Conservation (phyloP, 208 protist species). For the Acanthamoeba lenticulata region DNA sequence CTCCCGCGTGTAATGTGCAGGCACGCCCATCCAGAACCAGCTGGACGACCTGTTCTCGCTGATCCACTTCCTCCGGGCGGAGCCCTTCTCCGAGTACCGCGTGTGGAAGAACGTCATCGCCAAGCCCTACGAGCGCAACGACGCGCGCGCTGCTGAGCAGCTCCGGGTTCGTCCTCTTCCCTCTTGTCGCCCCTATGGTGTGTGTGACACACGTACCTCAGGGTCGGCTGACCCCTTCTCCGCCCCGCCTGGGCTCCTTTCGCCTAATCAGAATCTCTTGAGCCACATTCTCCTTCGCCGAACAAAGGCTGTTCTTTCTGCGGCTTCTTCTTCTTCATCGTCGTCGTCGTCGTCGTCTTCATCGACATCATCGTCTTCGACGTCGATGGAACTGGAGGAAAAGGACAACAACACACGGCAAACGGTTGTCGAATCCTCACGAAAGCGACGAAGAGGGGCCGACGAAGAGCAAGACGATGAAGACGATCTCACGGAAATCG, state of each 20-base stretch:
- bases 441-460: neutral
- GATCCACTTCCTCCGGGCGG: slow-evolving; percentile 84
- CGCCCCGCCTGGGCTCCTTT: too few species aligned
- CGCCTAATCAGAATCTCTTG: neutral
- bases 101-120: slow-evolving; percentile 47
- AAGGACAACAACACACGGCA: neutral
- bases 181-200: too few species aligned
- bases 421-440: neutral
- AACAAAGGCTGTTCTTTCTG: neutral
- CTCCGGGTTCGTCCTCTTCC: neutral
- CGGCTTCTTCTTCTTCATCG: neutral
- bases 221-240: neutral
- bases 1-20: neutral
- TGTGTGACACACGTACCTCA: too few species aligned
- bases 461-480: neutral
- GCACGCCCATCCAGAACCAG: slow-evolving; percentile 88
- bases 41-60: slow-evolving; percentile 87
- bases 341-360: neutral
- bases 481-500: neutral
- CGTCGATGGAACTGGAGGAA: neutral
- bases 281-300: neutral
- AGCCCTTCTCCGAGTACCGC: slow-evolving; percentile 29
- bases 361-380: neutral
- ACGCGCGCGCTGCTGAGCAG: neutral
- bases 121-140: neutral